phyloP scores from a whole-genome alignment of 2,329 filamentous ascomycete species.

The Tolypocladium tundrense region DNA sequence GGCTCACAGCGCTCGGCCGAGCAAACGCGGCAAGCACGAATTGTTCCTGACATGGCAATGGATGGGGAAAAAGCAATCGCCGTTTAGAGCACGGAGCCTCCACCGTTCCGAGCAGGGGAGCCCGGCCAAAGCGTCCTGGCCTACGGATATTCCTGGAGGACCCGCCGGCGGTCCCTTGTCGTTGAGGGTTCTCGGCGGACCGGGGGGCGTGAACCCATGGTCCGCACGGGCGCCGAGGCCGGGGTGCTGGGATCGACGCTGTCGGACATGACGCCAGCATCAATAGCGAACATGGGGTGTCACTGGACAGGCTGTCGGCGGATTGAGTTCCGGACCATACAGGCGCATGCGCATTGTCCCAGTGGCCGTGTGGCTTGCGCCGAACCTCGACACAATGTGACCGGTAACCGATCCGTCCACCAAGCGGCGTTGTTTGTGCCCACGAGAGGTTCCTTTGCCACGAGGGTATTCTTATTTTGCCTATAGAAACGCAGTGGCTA shows the following conservation, averaged over 20 bases:
- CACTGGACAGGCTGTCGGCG: background rate
- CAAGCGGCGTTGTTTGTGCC: background rate
- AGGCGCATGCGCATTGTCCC: background rate
- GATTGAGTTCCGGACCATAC: background rate
- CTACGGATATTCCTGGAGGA: background rate
- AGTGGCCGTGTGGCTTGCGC: background rate
- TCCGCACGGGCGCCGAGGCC: background rate
- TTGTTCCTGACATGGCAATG: background rate
- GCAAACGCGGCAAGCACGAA: background rate
- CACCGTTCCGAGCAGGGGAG: background rate
- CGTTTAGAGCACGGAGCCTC: background rate
- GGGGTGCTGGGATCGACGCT: background rate
- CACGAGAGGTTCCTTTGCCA: background rate
- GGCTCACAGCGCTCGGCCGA: background rate
- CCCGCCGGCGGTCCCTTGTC: background rate
- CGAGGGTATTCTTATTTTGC: background rate
- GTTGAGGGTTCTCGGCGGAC: background rate
- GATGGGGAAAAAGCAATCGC: background rate
- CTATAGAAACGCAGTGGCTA: background rate
- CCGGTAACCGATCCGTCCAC: background rate
- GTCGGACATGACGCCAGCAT: background rate
- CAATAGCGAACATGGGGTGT: background rate
- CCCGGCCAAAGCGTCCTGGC: background rate
- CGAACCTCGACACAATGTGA: background rate
- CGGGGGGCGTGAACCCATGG: background rate